Percentiles rank a stretch among this genome's conserved stretches.
Conservation (phyloP, 768 basidiomycete species). For the Boletus vermiculosoides region DNA sequence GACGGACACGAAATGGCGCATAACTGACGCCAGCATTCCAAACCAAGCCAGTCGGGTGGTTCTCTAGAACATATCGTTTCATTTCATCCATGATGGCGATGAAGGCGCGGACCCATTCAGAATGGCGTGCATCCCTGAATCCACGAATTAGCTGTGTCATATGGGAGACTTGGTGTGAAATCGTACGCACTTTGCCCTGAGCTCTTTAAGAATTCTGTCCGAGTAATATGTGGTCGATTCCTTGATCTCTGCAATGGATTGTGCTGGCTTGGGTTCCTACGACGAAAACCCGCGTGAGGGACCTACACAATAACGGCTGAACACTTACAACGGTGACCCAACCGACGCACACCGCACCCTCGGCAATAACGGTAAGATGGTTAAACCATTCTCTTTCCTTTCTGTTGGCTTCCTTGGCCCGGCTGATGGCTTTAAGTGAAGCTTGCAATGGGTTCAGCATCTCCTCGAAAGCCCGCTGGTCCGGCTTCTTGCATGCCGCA, state of each 20-base stretch:
- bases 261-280: slow-evolving; percentile 74
- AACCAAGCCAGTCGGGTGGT: slow-evolving; percentile 78
- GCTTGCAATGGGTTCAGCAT: slow-evolving; percentile 68
- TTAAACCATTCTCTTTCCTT: slow-evolving; percentile 80
- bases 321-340: slow-evolving; percentile 82
- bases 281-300: not conserved
- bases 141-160: slow-evolving; percentile 3
- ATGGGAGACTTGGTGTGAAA: not conserved
- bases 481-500: slow-evolving; percentile 77
- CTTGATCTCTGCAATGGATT: slow-evolving; percentile 78
- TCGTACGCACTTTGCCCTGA: slow-evolving; percentile 78
- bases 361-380: slow-evolving; percentile 78
- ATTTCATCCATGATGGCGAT: slow-evolving; percentile 70
- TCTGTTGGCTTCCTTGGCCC: slow-evolving; percentile 77
- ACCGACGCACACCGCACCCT: slow-evolving; percentile 76
- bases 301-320: not conserved
- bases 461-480: slow-evolving; percentile 51
- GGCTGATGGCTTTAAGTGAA: slow-evolving; percentile 72
- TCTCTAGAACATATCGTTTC: slow-evolving; percentile 79
- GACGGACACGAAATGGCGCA: not conserved
- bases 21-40: slow-evolving; percentile 82
- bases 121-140: slow-evolving; percentile 79
- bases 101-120: slow-evolving; percentile 84
- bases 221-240: slow-evolving; percentile 87
- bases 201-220: slow-evolving; percentile 88